Evolutionary conservation across 495 filamentous ascomycete species (phyloP).

Genomic region (Paragyromitra xinjiangensis): DNA sequence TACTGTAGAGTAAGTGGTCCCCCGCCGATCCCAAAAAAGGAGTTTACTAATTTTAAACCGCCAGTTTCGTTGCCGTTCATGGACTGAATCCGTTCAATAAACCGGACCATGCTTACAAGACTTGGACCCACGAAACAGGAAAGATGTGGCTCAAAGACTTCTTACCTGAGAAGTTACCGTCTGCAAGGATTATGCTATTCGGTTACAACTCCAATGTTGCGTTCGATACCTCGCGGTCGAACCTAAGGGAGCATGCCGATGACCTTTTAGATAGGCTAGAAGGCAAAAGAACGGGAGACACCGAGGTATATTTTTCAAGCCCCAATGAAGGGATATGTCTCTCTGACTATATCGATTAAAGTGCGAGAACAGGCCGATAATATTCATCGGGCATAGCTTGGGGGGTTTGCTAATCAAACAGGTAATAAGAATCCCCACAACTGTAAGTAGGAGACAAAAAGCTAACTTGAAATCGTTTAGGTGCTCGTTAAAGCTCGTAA

Average conservation of each 20-base stretch:
- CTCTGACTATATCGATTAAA: not conserved
- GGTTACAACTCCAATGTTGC: constrained; percentile 47
- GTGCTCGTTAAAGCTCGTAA: constrained; percentile 13
- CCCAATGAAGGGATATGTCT: not conserved
- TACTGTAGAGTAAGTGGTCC: not conserved
- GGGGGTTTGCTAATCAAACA: constrained; percentile 30
- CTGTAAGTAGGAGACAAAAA: not conserved
- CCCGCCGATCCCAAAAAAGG: not conserved
- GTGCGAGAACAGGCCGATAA: constrained; percentile 20
- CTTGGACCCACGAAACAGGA: constrained; percentile 24
- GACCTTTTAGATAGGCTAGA: not conserved
- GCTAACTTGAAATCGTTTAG: not conserved
- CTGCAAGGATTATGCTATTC: constrained; percentile 50
- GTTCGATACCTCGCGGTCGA: not conserved
- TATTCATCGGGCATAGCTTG: constrained; percentile 30
- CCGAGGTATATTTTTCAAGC: not conserved
- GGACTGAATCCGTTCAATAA: constrained; percentile 23
- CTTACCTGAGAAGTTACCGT: constrained; percentile 42
- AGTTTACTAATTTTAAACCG: not conserved
- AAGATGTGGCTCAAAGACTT: constrained; percentile 47
- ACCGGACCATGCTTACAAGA: constrained; percentile 33
- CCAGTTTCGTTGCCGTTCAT: constrained; percentile 39
- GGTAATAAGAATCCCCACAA: not conserved
- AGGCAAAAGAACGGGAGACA: not conserved
- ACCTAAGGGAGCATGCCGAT: constrained; percentile 6